These are phyloP conservation scores for Nannizziopsis barbatae DNA, from an alignment of 2,329 filamentous ascomycete species.

Conservation along the genomic window DNA sequence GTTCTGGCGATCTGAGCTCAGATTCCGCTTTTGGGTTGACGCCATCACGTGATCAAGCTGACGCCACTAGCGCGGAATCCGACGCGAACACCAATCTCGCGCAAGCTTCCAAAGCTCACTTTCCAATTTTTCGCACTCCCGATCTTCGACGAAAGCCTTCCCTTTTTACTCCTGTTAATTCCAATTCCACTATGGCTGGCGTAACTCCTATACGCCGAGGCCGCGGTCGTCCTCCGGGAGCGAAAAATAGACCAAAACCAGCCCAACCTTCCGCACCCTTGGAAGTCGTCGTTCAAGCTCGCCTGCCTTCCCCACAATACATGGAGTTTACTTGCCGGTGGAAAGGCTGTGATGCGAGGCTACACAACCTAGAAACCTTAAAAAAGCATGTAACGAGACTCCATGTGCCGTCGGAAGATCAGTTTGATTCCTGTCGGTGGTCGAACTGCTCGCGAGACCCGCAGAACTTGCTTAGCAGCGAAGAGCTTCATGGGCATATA, in stretches of 20 bases:
- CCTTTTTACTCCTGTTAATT: neutral
- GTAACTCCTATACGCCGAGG: constrained; percentile 11
- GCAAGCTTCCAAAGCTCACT: neutral
- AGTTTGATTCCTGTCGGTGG: constrained; percentile 24
- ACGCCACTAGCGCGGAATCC: neutral
- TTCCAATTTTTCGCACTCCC: neutral
- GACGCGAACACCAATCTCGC: neutral
- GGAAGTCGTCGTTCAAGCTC: constrained; percentile 17
- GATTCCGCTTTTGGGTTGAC: constrained; percentile 3
- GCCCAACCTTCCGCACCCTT: constrained; percentile 7
- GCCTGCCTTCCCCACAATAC: constrained; percentile 17
- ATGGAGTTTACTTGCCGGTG: constrained; percentile 48
- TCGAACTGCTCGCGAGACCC: constrained; percentile 19
- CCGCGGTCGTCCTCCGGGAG: constrained; percentile 23
- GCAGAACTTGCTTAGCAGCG: constrained; percentile 18
- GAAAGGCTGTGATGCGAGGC: constrained; percentile 45
- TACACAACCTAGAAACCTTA: constrained; percentile 52
- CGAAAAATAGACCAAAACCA: constrained; percentile 21
- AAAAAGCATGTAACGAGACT: constrained; percentile 49
- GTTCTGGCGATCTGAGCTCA: neutral
- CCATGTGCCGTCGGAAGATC: constrained; percentile 32
- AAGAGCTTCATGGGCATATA: constrained; percentile 42
- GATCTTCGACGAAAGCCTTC: neutral
- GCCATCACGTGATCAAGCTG: constrained; percentile 12
- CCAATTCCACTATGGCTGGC: neutral